Base-by-base conservation (phyloP, 208 protist genomes). In the Zelonia costaricensis region DNA sequence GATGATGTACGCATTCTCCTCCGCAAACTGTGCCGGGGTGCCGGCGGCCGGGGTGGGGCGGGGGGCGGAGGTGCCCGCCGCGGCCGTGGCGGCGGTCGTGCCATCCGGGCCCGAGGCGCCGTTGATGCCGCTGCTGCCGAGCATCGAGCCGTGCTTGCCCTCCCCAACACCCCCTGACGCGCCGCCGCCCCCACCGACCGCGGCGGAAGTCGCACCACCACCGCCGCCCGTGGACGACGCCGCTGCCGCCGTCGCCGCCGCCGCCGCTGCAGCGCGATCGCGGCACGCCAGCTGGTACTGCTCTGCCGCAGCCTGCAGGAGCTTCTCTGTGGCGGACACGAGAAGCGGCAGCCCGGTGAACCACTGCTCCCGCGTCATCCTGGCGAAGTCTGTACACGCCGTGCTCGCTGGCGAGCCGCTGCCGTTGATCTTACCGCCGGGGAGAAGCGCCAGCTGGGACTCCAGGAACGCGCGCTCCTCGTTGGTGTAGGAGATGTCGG, bases 1-100 rank as follows among this genome's bases (percentile, higher is more conserved):
- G 7, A 92, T 1, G 8, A 95, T 62, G 56, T 95, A 95, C n/a
- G 49, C 56, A 61, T 84, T 93, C 56, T 95, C 86, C 71, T 93
- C 80, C 20, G 35, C 52, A 55, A 95, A 95, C 56, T 79, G 63
- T 45, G 70, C 71, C 0, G 63, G 57, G 15, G 77, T 80, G 45
- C 78, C 73, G 28, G 66, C 76, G 10, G 76, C 61, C 16, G 68
- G 68, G 10, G 67, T 54, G 4, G 68, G 38, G 1, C 49, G 72
- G 4, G 35, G 23, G 23, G 25, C 39, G 3, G 33, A 22, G 13
- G 47, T 7, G 1, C 47, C 38, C 0, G 35, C 38, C 2, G n/a
- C 38, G 40, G 55, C 22, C 9, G 27, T 25, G 7, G 1, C 61
- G 10, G 64, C 56, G 1, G 53, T 49, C 12, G 33, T 23, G n/a